A percentile compares a stretch with the other conserved stretches of the same genome.
Evolutionary conservation across 306 rosid genomes (phyloP).

Genomic region (Glycine soja): DNA sequence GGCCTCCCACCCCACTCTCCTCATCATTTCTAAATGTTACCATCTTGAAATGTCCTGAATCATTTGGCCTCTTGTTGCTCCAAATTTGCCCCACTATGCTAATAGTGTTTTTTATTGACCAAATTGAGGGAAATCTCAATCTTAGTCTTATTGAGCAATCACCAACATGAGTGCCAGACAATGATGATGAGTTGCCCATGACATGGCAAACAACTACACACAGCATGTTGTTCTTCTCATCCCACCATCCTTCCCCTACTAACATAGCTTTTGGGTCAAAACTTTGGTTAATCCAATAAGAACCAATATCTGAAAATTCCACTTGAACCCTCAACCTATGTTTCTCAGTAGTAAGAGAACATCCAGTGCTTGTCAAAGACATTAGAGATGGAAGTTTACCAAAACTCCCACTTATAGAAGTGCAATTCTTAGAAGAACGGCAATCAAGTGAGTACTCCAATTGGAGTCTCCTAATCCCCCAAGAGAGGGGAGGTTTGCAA

Average conservation of each 20-base stretch:
- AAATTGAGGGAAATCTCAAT: slow-evolving; percentile 53
- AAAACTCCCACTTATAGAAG: slow-evolving; percentile 39
- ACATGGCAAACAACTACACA: slow-evolving; percentile 56
- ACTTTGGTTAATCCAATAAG: slow-evolving; percentile 4
- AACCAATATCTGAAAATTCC: slow-evolving; percentile 32
- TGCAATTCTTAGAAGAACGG: slow-evolving; percentile 54
- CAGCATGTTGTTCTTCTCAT: slow-evolving; percentile 50
- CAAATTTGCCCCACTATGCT: slow-evolving; percentile 64
- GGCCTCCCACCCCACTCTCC: not conserved
- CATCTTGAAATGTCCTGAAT: slow-evolving; percentile 54
- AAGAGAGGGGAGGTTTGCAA: slow-evolving; percentile 42
- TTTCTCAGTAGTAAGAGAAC: slow-evolving; percentile 30
- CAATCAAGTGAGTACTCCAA: slow-evolving; percentile 58
- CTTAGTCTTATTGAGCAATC: slow-evolving; percentile 65
- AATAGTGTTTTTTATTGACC: slow-evolving; percentile 60
- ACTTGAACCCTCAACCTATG: slow-evolving; percentile 50
- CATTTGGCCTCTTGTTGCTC: slow-evolving; percentile 58
- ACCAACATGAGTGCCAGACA: slow-evolving; percentile 50
- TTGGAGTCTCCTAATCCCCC: slow-evolving; percentile 19
- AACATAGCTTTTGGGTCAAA: slow-evolving; percentile 52
- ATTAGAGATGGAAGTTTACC: slow-evolving; percentile 48
- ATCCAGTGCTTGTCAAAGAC: slow-evolving; percentile 45
- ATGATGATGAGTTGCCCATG: slow-evolving; percentile 42
- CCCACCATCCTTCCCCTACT: slow-evolving; percentile 74
- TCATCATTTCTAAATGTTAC: slow-evolving; percentile 45